Percentiles rank a stretch among this genome's conserved stretches.
Evolutionary conservation across 2,329 filamentous ascomycete genomes (phyloP).

Genomic region (Clonostachys rosea): DNA sequence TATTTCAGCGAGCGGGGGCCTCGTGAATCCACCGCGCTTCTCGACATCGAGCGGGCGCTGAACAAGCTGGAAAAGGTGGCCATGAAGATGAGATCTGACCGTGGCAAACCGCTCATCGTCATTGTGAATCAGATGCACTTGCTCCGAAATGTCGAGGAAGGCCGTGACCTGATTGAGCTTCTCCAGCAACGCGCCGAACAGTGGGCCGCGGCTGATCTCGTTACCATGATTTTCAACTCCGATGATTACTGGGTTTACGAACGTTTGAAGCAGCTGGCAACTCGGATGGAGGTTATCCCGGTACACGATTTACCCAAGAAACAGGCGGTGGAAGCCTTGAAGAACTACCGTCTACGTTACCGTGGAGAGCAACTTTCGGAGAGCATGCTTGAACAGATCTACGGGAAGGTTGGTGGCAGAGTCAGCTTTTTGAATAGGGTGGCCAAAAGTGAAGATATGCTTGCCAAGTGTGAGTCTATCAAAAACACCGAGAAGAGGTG

Average conservation of each 20-base stretch:
- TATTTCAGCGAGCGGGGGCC: slow-evolving; percentile 94
- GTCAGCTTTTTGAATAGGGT: slow-evolving; percentile 85
- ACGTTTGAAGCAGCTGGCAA: slow-evolving; percentile 84
- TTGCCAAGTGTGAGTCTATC: slow-evolving; percentile 71
- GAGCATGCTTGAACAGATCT: slow-evolving; percentile 68
- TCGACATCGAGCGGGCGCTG: slow-evolving; percentile 94
- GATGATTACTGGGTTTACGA: slow-evolving; percentile 99
- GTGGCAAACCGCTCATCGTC: slow-evolving; percentile 72
- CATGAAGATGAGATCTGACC: slow-evolving; percentile 57
- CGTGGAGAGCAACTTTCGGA: slow-evolving; percentile 55
- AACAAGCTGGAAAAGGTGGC: slow-evolving; percentile 99
- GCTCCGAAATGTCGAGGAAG: slow-evolving; percentile 85
- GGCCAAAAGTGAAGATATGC: slow-evolving; percentile 80
- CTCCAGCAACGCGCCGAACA: slow-evolving; percentile 94
- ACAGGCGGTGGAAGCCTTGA: slow-evolving; percentile 72
- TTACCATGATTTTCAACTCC: slow-evolving; percentile 90
- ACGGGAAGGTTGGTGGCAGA: slow-evolving; percentile 81
- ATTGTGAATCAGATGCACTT: slow-evolving; percentile 95
- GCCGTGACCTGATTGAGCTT: slow-evolving; percentile 88
- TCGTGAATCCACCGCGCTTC: slow-evolving; percentile 81
- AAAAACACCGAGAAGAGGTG: slow-evolving; percentile 67
- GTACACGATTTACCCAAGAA: slow-evolving; percentile 77
- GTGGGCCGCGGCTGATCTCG: slow-evolving; percentile 89
- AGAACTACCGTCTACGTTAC: slow-evolving; percentile 77
- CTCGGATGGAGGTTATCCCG: slow-evolving; percentile 89